These are phyloP conservation scores for Hylodesmum podocarpum DNA, from an alignment of 306 rosid species.

Conservation along the genomic window DNA sequence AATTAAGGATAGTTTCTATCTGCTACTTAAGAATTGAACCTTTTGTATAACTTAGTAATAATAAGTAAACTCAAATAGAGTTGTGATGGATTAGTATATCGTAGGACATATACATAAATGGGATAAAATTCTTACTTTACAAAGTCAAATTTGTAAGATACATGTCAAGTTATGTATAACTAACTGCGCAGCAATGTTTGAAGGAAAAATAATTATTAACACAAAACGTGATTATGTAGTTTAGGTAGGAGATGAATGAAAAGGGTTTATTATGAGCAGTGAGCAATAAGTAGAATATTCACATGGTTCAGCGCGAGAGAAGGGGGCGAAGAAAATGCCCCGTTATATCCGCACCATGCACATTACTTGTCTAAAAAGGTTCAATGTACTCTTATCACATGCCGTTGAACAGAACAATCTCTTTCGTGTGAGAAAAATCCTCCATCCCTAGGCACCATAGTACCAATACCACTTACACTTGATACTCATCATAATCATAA, in stretches of 20 bases:
- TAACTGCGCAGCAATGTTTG: background rate
- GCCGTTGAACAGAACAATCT: slow-evolving; percentile 29
- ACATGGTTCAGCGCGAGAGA: slow-evolving; percentile 24
- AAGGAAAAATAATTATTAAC: background rate
- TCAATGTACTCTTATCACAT: slow-evolving; percentile 31
- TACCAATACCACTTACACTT: slow-evolving; percentile 28
- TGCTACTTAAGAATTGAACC: background rate
- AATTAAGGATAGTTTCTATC: background rate
- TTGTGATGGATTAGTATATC: background rate
- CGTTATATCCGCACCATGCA: slow-evolving; percentile 51
- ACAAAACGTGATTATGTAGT: background rate
- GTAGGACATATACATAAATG: too few relatives aligned
- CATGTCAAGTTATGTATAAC: too few relatives aligned
- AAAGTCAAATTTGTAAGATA: too few relatives aligned
- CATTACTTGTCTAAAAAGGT: slow-evolving; percentile 37
- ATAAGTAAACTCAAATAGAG: background rate
- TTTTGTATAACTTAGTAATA: background rate
- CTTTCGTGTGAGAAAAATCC: slow-evolving; percentile 15
- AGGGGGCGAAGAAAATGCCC: slow-evolving; percentile 28
- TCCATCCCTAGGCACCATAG: slow-evolving; percentile 29
- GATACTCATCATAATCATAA: slow-evolving; percentile 23
- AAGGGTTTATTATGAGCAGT: background rate
- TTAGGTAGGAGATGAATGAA: background rate
- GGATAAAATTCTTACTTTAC: too few relatives aligned
- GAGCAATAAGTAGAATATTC: background rate